These are phyloP conservation scores for Colletotrichum musicola DNA, from an alignment of 2,329 filamentous ascomycete species.

Conservation along the genomic window DNA sequence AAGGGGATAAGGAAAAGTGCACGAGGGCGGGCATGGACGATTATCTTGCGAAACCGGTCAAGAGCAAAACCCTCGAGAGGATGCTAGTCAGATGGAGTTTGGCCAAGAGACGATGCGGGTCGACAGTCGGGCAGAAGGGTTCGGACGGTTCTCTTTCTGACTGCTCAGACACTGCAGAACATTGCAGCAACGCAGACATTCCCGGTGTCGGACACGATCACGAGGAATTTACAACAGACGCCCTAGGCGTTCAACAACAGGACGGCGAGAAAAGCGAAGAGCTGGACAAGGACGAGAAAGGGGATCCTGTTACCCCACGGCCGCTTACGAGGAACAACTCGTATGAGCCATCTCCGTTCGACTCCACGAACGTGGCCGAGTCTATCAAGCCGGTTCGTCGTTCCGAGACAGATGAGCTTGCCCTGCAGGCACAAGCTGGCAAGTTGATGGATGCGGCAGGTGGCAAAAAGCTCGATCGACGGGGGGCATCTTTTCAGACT, in stretches of 20 bases:
- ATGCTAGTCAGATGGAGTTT: conserved; percentile 79
- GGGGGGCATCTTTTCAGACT: conserved; percentile 52
- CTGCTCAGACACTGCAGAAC: conserved; percentile 60
- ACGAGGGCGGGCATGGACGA: conserved; percentile 82
- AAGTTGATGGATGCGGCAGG: conserved; percentile 62
- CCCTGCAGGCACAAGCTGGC: conserved; percentile 58
- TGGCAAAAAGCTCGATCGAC: conserved; percentile 47
- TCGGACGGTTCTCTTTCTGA: conserved; percentile 50
- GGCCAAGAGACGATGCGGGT: conserved; percentile 43
- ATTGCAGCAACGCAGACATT: conserved; percentile 57
- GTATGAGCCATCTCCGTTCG: conserved; percentile 58
- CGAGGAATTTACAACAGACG: not conserved
- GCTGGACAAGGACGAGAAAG: conserved; percentile 16
- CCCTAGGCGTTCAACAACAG: not conserved
- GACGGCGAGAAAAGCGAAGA: conserved; percentile 1
- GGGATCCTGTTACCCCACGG: conserved; percentile 54
- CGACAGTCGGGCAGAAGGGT: conserved; percentile 38
- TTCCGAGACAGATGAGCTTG: conserved; percentile 55
- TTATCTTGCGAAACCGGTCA: conserved; percentile 80
- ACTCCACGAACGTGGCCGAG: conserved; percentile 48
- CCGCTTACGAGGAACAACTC: conserved; percentile 54
- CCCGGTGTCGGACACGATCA: conserved; percentile 46
- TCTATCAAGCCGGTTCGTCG: conserved; percentile 48
- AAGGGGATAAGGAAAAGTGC: conserved; percentile 82
- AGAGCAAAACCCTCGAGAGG: conserved; percentile 74